Conservation (phyloP, 2,329 filamentous ascomycete genomes). For the Pezicula carpinea region DNA sequence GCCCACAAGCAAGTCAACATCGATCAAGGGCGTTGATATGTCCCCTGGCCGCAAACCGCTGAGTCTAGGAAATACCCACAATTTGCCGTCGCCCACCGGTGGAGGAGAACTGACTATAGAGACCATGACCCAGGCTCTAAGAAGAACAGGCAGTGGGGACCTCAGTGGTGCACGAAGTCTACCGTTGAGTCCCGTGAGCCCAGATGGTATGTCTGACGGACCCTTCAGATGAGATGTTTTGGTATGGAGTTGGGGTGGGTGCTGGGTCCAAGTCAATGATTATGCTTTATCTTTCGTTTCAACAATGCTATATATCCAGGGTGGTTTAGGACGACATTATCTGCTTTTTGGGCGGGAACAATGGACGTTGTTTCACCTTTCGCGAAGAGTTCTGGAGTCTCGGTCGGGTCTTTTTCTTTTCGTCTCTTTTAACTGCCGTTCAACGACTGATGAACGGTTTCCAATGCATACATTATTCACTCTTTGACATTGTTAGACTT, state of each 20-base stretch:
- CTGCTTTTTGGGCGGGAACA: conserved; percentile 6
- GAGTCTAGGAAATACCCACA: conserved; percentile 57
- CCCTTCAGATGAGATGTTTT: conserved; percentile 16
- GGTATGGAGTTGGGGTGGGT: not conserved
- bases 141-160: conserved; percentile 81
- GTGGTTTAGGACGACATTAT: not conserved
- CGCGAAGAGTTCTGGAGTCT: not conserved
- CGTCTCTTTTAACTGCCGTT: too few relatives aligned
- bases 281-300: conserved; percentile 5
- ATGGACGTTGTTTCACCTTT: not conserved
- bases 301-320: conserved; percentile 22
- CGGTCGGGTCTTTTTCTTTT: not conserved
- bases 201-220: conserved; percentile 22
- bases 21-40: conserved; percentile 69
- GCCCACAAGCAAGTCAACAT: conserved; percentile 70
- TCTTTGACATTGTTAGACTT: too few relatives aligned
- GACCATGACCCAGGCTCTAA: conserved; percentile 86
- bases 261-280: conserved; percentile 17
- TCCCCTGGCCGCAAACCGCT: conserved; percentile 54
- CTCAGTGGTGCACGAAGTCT: conserved; percentile 53
- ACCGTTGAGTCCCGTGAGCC: conserved; percentile 53
- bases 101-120: conserved; percentile 79
- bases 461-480: too few relatives aligned
- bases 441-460: too few relatives aligned
- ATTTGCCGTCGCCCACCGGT: conserved; percentile 45